Evolutionary conservation across 164 flowering plant species (phyloP), one percentile per base, ranked within the genome.

Genomic region (Echeveria elegans): DNA sequence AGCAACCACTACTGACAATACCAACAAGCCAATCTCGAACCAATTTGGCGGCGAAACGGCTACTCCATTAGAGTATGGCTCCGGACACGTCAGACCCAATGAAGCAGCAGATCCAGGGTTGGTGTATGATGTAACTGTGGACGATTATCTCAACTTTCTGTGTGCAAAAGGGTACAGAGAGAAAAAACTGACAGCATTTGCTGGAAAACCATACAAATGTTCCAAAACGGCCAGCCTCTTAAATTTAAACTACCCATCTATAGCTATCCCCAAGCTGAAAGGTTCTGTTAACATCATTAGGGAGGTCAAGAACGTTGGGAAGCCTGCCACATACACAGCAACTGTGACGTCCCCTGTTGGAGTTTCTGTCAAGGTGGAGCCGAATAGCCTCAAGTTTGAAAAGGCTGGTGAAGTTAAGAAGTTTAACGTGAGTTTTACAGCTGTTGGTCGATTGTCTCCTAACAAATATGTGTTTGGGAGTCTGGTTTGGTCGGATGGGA

Each of bases 201-300:
- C 63, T 15, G 3, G 16, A 23, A 37, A 31, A n/a, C 47, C 62
- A 4, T 67, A 52, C 47, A 56, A 14, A 10, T 67, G 63, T 24
- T 43, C 66, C 16, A 47, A 43, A 26, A 6, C 36, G 9, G 34
- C 28, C 30, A 69, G 37, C 15, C 58, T 62, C 23, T 19, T 15
- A 30, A 58, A 69, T 59, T 30, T 69, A 12, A 69, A 69, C 59
- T 69, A 69, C 45, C 71, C 71, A 29, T 53, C 66, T 31, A 69
- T 69, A 37, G 50, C 71, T 15, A 66, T 69, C 12, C 65, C 71
- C 34, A 32, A 45, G 14, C 71, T 69, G 26, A n/a, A 8, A 14
- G 71, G 30, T 18, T 26, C 18, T 1, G 21, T 69, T 23, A 32
- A 28, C 32, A 45, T 69, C 37, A 30, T 66, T 41, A 30, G 66